These are phyloP conservation scores for Ilex asprella DNA, from an alignment of 257 asterid genomes.

Conservation along the genomic window DNA sequence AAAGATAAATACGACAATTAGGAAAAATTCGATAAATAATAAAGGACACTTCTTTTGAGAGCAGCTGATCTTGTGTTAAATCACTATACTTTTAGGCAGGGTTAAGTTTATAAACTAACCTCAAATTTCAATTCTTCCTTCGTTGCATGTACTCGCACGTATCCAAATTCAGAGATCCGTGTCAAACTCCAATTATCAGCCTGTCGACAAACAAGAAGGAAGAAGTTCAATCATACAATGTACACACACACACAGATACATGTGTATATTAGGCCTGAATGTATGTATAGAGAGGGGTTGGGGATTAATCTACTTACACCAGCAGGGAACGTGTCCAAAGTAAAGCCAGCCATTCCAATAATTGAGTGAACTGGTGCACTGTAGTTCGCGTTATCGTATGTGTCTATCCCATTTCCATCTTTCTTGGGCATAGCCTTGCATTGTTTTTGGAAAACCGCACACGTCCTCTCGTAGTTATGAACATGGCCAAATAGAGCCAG, in stretches of 20 bases:
- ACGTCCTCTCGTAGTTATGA: slow-evolving; percentile 87
- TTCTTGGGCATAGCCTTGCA: slow-evolving; percentile 64
- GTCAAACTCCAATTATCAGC: slow-evolving; percentile 59
- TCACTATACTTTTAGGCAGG: too few relatives aligned
- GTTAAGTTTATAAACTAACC: slow-evolving; percentile 22
- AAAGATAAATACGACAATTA: too few relatives aligned
- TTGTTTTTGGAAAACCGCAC: slow-evolving; percentile 47
- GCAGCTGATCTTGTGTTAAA: too few relatives aligned
- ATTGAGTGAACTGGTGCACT: slow-evolving; percentile 75
- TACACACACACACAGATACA: too few relatives aligned
- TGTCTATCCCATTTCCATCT: slow-evolving; percentile 47
- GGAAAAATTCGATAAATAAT: too few relatives aligned
- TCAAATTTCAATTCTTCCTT: slow-evolving; percentile 43
- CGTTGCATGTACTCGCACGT: slow-evolving; percentile 46
- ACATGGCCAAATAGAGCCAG: slow-evolving; percentile 77
- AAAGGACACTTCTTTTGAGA: too few relatives aligned
- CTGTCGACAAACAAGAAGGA: slow-evolving; percentile 17
- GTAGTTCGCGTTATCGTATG: slow-evolving; percentile 44
- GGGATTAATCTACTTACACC: slow-evolving; percentile 25
- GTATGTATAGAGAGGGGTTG: too few relatives aligned
- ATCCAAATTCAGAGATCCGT: slow-evolving; percentile 56
- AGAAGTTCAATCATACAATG: too few relatives aligned
- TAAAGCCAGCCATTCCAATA: slow-evolving; percentile 91
- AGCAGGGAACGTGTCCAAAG: slow-evolving; percentile 46
- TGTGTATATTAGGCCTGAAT: too few relatives aligned